Conservation (phyloP, 192 early-diverging fungal genomes). For the Entophlyctis luteolus region DNA sequence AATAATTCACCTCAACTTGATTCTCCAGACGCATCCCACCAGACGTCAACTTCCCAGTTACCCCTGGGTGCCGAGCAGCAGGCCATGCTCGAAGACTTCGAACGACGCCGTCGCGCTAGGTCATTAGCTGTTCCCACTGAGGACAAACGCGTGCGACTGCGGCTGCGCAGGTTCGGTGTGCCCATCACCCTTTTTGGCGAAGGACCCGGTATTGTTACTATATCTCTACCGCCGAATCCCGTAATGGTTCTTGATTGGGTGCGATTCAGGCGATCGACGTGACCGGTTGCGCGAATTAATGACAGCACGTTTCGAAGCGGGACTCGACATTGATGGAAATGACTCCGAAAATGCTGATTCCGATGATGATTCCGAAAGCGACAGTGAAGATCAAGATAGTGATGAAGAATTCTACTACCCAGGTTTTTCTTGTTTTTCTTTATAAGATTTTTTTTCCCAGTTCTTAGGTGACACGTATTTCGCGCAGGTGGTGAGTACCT, state of each 20-base stretch:
- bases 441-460: not conserved
- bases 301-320: conserved; percentile 48
- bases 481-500: conserved; percentile 39
- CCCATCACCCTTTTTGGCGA: conserved; percentile 93
- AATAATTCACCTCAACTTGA: not conserved
- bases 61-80: conserved; percentile 36
- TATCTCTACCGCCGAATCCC: not conserved
- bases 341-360: conserved; percentile 48
- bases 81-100: conserved; percentile 48
- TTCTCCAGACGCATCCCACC: not conserved
- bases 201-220: conserved; percentile 58
- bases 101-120: conserved; percentile 66
- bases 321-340: conserved; percentile 36
- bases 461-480: not conserved
- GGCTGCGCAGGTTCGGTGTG: conserved; percentile 72
- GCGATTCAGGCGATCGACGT: conserved; percentile 70
- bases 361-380: conserved; percentile 54
- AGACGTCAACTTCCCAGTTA: too few relatives aligned
- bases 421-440: not conserved
- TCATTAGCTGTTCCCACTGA: conserved; percentile 87
- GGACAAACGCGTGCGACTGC: conserved; percentile 69
- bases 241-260: not conserved
- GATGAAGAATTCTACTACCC: conserved; percentile 44
- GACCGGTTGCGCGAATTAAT: conserved; percentile 74
- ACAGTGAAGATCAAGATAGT: conserved; percentile 13